Evolutionary conservation across 2,329 filamentous ascomycete species (phyloP).

Genomic region (Ilyonectria destructans): DNA sequence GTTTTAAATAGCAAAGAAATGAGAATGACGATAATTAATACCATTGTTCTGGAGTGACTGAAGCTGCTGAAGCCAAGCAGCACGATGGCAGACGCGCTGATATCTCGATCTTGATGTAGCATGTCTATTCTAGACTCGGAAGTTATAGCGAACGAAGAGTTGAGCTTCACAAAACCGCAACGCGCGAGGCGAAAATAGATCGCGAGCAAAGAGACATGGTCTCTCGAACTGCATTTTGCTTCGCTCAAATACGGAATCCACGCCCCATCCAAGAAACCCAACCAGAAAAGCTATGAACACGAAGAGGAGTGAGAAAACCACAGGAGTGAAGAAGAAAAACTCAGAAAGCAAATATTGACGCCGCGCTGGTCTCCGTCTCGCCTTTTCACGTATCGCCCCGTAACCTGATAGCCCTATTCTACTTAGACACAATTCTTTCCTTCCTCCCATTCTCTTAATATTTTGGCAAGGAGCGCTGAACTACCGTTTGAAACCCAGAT

Average conservation of each 20-base stretch:
- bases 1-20: background rate
- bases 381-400: slow-evolving; percentile 28
- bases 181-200: background rate
- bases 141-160: background rate
- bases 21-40: background rate
- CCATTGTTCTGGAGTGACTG: background rate
- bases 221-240: slow-evolving; percentile 18
- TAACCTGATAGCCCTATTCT: slow-evolving; percentile 30
- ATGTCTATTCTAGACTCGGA: background rate
- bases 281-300: slow-evolving; percentile 19
- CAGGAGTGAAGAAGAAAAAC: slow-evolving; percentile 26
- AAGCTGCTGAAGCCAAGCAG: background rate
- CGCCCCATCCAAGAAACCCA: slow-evolving; percentile 10
- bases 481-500: slow-evolving; percentile 10
- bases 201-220: slow-evolving; percentile 8
- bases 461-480: slow-evolving; percentile 9
- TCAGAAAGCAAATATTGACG: slow-evolving; percentile 35
- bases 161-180: background rate
- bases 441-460: slow-evolving; percentile 3
- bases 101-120: background rate
- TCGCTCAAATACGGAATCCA: slow-evolving; percentile 21
- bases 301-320: slow-evolving; percentile 19
- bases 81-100: background rate
- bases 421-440: slow-evolving; percentile 31
- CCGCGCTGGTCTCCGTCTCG: slow-evolving; percentile 37